A percentile compares a stretch with the other conserved stretches of the same genome.
Conservation (phyloP, 805 yeast species). For the Cyberlindnera subsufficiens region DNA sequence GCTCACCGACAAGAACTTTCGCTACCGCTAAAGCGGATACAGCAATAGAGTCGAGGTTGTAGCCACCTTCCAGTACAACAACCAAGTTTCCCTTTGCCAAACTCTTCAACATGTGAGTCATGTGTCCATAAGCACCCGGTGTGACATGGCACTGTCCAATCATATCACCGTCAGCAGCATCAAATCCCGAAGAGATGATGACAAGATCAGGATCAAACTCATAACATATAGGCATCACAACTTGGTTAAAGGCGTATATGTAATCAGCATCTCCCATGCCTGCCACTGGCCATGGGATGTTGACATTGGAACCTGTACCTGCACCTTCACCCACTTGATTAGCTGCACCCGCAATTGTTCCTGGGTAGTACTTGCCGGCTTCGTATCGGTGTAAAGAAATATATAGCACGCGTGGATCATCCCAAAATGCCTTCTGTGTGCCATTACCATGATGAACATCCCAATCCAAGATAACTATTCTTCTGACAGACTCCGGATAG, state of each 20-base stretch:
- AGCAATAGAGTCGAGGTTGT: constrained; percentile 86
- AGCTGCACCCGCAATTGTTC: constrained; percentile 78
- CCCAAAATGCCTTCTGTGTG: constrained; percentile 85
- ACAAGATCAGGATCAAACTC: constrained; percentile 93
- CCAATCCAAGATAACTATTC: constrained; percentile 89
- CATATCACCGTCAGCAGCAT: constrained; percentile 97
- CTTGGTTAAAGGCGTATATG: constrained; percentile 80
- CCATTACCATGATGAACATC: constrained; percentile 99
- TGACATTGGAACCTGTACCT: constrained; percentile 85
- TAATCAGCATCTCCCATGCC: constrained; percentile 97
- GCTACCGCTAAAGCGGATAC: constrained; percentile 89
- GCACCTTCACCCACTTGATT: constrained; percentile 78
- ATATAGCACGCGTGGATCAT: constrained; percentile 87
- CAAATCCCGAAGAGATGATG: constrained; percentile 92
- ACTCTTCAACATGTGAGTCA: constrained; percentile 87
- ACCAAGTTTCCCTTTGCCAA: constrained; percentile 85
- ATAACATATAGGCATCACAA: constrained; percentile 80
- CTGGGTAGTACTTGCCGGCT: constrained; percentile 89
- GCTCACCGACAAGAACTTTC: constrained; percentile 87
- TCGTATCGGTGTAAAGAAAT: constrained; percentile 91
- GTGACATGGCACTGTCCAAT: constrained; percentile 95
- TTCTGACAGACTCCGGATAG: constrained; percentile 85
- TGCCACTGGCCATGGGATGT: constrained; percentile 88
- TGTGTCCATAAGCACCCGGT: constrained; percentile 93
- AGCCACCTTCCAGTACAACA: constrained; percentile 94